Conservation (phyloP, 805 yeast species). For the Suhomyces faveliae region DNA sequence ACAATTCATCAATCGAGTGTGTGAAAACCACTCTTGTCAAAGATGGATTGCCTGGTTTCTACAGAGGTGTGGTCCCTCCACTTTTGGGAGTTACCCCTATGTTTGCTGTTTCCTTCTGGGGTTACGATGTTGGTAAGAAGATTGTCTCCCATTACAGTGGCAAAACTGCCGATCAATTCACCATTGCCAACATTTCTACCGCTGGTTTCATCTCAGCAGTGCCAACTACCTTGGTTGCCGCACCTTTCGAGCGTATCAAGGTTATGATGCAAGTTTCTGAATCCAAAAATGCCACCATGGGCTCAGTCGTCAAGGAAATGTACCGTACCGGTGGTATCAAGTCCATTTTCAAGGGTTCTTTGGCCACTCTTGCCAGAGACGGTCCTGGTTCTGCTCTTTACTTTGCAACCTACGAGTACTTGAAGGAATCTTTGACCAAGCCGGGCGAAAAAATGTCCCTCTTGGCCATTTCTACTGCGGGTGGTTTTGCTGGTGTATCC, state of each 20-base stretch:
- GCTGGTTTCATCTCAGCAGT: slow-evolving; percentile 95
- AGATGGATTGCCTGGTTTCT: slow-evolving; percentile 78
- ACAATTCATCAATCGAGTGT: slow-evolving; percentile 63
- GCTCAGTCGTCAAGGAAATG: slow-evolving; percentile 62
- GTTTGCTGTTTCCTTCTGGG: slow-evolving; percentile 99
- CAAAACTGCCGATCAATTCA: slow-evolving; percentile 41
- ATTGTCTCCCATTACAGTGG: slow-evolving; percentile 52
- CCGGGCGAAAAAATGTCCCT: slow-evolving; percentile 63
- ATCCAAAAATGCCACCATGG: slow-evolving; percentile 47
- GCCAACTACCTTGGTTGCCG: slow-evolving; percentile 95
- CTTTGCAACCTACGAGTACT: slow-evolving; percentile 88
- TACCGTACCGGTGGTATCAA: slow-evolving; percentile 76
- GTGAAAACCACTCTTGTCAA: slow-evolving; percentile 64
- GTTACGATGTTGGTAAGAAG: slow-evolving; percentile 89
- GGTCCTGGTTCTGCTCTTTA: slow-evolving; percentile 97
- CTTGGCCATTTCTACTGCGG: slow-evolving; percentile 78
- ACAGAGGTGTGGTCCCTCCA: slow-evolving; percentile 94
- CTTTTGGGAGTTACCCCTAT: slow-evolving; percentile 96
- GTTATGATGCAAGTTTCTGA: slow-evolving; percentile 84
- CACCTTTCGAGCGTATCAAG: slow-evolving; percentile 94
- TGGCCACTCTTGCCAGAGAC: slow-evolving; percentile 91
- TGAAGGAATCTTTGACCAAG: slow-evolving; percentile 61
- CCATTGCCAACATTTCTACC: slow-evolving; percentile 71
- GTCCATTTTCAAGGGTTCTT: slow-evolving; percentile 87
- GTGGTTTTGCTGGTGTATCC: slow-evolving; percentile 93